Evolutionary conservation across 2,329 filamentous ascomycete genomes (phyloP), one percentile per base, ranked within the genome.

Genomic region (Neoascochyta sp.): DNA sequence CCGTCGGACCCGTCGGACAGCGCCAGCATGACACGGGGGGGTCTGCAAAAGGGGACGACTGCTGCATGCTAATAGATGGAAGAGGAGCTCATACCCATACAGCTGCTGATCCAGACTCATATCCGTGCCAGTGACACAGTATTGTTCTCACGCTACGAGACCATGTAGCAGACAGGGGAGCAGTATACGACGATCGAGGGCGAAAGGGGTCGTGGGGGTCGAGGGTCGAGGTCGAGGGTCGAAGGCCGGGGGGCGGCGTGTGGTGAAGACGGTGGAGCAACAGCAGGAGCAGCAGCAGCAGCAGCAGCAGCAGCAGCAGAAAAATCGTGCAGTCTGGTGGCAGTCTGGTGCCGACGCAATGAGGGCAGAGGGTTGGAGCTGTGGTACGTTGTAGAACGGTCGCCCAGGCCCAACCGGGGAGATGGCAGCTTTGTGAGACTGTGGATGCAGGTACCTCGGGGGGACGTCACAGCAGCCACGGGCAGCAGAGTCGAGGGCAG

Each of bases 21-120:
- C n/a, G n/a, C n/a, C n/a, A n/a, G n/a, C n/a, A n/a, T n/a, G n/a
- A n/a, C n/a, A n/a, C n/a, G n/a, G n/a, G n/a, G n/a, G n/a, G n/a
- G n/a, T n/a, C n/a, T n/a, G n/a, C n/a, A n/a, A n/a, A n/a, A n/a
- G n/a, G n/a, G n/a, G n/a, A n/a, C n/a, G n/a, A n/a, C n/a, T n/a
- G n/a, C n/a, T n/a, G n/a, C n/a, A n/a, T n/a, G n/a, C n/a, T n/a
- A 41, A 35, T 34, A 38, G 36, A 29, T 34, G 39, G 41, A 49
- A 50, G 40, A 34, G 41, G 45, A 42, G 25, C 25, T 35, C 60
- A 33, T 65, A 65, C 62, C 61, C 62, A 62, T 63, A 56, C 49
- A 57, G 60, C 23, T 61, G 54, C 41, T 62, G 60, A 52, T 62
- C 61, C 55, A 62, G 42, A 60, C 53, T 63, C 62, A 65, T 65